Base-by-base conservation (phyloP, 2,329 filamentous ascomycete species). In the Aureobasidium lini region DNA sequence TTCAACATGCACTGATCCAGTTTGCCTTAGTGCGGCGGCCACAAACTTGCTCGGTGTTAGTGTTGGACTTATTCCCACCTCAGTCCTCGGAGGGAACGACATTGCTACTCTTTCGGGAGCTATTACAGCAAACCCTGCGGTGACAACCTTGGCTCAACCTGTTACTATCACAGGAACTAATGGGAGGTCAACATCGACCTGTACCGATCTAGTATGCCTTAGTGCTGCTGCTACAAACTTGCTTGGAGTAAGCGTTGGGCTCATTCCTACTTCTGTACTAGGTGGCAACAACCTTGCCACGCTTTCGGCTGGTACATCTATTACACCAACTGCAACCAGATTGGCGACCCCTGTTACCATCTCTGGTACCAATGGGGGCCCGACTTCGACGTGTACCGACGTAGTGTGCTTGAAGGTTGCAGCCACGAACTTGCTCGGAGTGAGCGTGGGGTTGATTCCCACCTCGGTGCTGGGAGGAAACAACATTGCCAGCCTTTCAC, bases 181-280 rank as follows among this genome's bases (percentile, higher is more conserved):
- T 8, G 42, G 39, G 10, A 40, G 28, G 2, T 16, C 18, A 4
- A 46, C 42, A 32, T 23, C 23, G 23, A 57, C 54, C 7, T 57
- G 54, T 16, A 57, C 54, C 28, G 54, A 57, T 48, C 16, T 47
- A 11, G 8, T 57, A 7, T 57, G 54, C 34, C 28, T 57, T 4
- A 31, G 36, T n/a, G 31, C 37, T 29, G 43, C 42, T 13, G 54
- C 54, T 4, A 57, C 54, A 2, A 42, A 43, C n/a, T 15, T 57
- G 11, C 29, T 46, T 36, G 34, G 34, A 36, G 34, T 18, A 18
- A 42, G 16, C n/a, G 10, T 42, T 42, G 16, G 16, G 7, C 7
- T n/a, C 15, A n/a, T 42, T 3, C 39, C 39, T 13, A 42, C 39
- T 42, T 42, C 39, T 7, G 39, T 42, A n/a, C 23, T 31, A 11